Base-by-base conservation (phyloP, 306 rosid species). In the Cucurbita argyrosperma region DNA sequence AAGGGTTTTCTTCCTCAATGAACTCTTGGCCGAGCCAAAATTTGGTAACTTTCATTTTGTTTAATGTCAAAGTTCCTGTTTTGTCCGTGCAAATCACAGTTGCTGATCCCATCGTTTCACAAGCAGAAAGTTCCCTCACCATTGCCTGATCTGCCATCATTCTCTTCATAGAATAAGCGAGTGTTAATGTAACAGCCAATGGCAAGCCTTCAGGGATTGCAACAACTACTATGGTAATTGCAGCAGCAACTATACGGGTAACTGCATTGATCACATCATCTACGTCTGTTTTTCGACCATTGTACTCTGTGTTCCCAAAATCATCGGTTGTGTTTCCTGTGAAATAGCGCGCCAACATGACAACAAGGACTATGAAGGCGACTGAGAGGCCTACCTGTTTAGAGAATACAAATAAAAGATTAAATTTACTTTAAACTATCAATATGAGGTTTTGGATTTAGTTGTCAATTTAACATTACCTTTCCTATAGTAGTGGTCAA, bases 141-240 rank as follows among this genome's bases (percentile, higher is more conserved):
- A 92, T 90, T 60, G 97, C 97, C 2, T 92, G 89, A 69, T 92
- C 95, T 8, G 76, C 83, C 96, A 90, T 92, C 97, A 92, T 92
- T 87, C 96, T 89, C 78, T 88, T 92, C 97, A 92, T 92, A 59
- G 97, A 92, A 79, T 92, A 92, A 54, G 96, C 97, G 5, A 92
- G 80, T 47, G 96, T 92, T 58, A 92, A 85, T 18, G 96, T 92
- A 51, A 90, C 96, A 16, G 97, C 97, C 79, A 92, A 75, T 19
- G 97, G 97, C 62, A 92, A 76, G 12, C 97, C 96, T 76, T 92
- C 97, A 1, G 97, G 97, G 60, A 92, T 92, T 21, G 97, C 97
- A 80, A 92, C 97, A 53, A 92, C 97, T 78, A 92, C 92, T 40
- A 92, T 90, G 11, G 96, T 92, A 55, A 92, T 92, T 10, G 97